These are phyloP conservation scores for Talaromyces marneffei DNA, from an alignment of 2,329 filamentous ascomycete genomes.

Conservation along the genomic window DNA sequence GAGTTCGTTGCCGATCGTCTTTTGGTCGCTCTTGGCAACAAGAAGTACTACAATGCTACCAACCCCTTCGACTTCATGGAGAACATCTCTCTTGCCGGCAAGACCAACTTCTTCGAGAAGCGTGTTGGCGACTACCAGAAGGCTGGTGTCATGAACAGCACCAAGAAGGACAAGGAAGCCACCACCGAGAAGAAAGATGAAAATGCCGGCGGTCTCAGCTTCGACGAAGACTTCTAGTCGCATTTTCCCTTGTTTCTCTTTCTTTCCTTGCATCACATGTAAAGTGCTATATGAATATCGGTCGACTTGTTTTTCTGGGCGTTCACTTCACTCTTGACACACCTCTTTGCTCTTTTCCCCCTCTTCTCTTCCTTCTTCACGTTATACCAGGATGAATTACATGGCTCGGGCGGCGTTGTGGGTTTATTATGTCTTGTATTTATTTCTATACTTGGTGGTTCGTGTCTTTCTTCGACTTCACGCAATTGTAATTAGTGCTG, in stretches of 20 bases:
- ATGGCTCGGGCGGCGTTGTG: constrained; percentile 13
- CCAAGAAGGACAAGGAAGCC: constrained; percentile 61
- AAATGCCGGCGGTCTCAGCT: constrained; percentile 68
- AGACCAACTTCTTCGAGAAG: constrained; percentile 99
- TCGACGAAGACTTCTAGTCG: constrained; percentile 92
- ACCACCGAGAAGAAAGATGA: constrained; percentile 34
- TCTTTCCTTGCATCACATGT: background rate
- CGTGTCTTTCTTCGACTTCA: constrained; percentile 7
- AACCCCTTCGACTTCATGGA: constrained; percentile 99
- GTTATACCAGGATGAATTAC: constrained; percentile 15
- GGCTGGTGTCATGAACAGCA: constrained; percentile 94
- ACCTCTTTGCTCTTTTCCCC: background rate
- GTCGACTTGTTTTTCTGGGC: background rate
- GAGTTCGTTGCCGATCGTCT: constrained; percentile 98
- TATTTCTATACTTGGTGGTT: constrained; percentile 12
- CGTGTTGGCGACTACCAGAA: constrained; percentile 99
- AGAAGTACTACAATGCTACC: constrained; percentile 83
- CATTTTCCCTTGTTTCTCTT: constrained; percentile 9
- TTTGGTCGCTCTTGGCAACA: constrained; percentile 84
- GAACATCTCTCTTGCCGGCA: constrained; percentile 96
- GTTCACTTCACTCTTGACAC: constrained; percentile 4
- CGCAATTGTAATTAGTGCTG: constrained; percentile 14
- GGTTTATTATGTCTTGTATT: constrained; percentile 13
- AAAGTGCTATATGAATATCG: constrained; percentile 3
- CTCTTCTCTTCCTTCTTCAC: constrained; percentile 8